These are phyloP conservation scores for Pseudozyma hubeiensis DNA, from an alignment of 1,284 basidiomycete genomes.

Conservation along the genomic window DNA sequence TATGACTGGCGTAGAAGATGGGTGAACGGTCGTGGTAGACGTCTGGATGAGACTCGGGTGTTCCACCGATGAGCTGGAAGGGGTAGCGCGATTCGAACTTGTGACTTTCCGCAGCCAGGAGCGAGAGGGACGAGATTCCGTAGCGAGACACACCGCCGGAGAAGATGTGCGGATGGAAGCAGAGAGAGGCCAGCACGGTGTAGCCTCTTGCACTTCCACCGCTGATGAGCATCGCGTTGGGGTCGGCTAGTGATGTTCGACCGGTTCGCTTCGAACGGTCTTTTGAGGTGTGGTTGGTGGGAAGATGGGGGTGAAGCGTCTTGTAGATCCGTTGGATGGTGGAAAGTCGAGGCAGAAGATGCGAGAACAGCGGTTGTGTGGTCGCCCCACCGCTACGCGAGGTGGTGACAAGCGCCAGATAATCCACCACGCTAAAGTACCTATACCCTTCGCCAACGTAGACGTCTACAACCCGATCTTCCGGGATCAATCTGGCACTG, in stretches of 20 bases:
- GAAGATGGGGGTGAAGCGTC: conserved; percentile 24
- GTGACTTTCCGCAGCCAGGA: conserved; percentile 72
- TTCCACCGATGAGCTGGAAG: conserved; percentile 75
- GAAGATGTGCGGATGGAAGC: conserved; percentile 41
- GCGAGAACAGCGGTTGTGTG: conserved; percentile 20
- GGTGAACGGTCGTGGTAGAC: conserved; percentile 73
- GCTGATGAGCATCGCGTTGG: conserved; percentile 31
- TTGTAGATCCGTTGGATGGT: conserved; percentile 42
- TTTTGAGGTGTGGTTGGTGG: conserved; percentile 1
- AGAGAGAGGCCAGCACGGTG: conserved; percentile 73
- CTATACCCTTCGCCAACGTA: conserved; percentile 55
- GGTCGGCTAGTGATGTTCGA: conserved; percentile 26
- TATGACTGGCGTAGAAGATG: conserved; percentile 72
- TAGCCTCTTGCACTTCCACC: conserved; percentile 74
- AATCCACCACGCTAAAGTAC: conserved; percentile 54
- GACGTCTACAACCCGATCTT: conserved; percentile 58
- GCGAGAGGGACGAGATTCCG: conserved; percentile 36
- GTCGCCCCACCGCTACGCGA: not conserved
- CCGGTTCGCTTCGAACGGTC: too few relatives aligned
- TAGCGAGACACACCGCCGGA: conserved; percentile 36
- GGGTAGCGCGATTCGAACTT: conserved; percentile 77
- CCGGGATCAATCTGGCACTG: conserved; percentile 33
- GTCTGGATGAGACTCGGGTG: conserved; percentile 71
- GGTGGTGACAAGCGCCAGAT: conserved; percentile 43
- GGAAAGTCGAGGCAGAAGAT: conserved; percentile 43